phyloP scores from a whole-genome alignment of 441 rosid genomes.

The Pelargonium citronellum region DNA sequence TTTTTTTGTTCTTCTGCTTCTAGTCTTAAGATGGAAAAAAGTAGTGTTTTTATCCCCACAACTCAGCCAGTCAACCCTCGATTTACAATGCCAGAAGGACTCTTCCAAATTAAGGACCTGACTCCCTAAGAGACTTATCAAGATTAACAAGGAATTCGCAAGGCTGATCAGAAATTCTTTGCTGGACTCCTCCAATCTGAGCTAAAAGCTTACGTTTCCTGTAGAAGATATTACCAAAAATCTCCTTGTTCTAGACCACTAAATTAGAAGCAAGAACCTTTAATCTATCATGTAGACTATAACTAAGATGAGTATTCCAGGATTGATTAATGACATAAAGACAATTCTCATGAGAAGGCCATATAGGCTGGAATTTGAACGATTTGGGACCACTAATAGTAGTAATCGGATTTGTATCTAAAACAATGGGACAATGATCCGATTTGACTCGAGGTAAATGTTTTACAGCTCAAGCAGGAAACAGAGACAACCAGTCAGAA shows the following conservation, averaged over 20 bases:
- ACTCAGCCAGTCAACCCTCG: not conserved
- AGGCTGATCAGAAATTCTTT: not conserved
- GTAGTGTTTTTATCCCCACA: not conserved
- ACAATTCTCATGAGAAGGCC: no score
- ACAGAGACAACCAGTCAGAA: no score
- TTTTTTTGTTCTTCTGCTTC: no score
- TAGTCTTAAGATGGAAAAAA: not conserved
- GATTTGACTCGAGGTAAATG: not conserved
- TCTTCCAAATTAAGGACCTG: not conserved
- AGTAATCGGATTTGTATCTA: no score
- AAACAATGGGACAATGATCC: not conserved
- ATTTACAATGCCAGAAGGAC: not conserved
- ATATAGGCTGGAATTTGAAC: no score
- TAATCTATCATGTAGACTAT: not conserved
- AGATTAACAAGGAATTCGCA: no score
- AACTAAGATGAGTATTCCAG: no score
- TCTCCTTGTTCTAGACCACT: not conserved
- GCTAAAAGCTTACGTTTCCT: not conserved
- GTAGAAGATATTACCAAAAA: not conserved
- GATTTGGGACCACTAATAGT: no score
- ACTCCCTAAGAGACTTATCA: not conserved
- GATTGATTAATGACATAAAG: no score
- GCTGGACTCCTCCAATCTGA: not conserved
- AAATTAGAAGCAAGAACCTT: no score
- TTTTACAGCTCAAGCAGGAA: not conserved